A percentile compares a stretch with the other conserved stretches of the same genome.
Conservation (phyloP, 2,329 filamentous ascomycete species). For the Apiospora koreana region DNA sequence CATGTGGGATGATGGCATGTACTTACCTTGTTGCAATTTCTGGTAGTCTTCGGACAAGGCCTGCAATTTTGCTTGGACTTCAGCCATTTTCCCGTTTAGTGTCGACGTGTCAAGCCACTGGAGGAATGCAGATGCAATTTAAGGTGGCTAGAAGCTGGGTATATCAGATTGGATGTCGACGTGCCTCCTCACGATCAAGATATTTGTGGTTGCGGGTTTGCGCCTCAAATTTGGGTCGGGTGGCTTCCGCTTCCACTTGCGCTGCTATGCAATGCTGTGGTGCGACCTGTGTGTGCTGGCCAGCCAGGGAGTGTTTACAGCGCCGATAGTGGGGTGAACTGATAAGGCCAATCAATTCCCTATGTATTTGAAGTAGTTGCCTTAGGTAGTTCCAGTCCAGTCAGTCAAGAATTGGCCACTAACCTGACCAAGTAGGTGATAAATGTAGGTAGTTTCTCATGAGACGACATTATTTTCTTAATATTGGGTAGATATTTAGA, state of each 20-base stretch:
- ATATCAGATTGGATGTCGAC: no score
- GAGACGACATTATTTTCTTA: no score
- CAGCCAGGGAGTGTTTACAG: not conserved
- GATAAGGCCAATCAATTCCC: not conserved
- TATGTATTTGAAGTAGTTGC: no score
- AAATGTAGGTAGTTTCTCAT: no score
- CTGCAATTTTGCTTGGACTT: constrained; percentile 77
- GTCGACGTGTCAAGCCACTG: not conserved
- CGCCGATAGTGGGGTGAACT: not conserved
- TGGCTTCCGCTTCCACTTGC: not conserved
- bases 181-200: not conserved
- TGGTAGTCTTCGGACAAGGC: constrained; percentile 84
- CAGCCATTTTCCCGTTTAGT: constrained; percentile 56
- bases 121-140: no score
- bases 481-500: no score
- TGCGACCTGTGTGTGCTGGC: not conserved
- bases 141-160: no score
- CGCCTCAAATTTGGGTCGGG: no score
- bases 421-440: no score
- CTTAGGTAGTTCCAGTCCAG: no score
- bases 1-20: not conserved
- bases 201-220: no score
- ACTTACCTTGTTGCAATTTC: constrained; percentile 77
- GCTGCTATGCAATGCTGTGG: not conserved
- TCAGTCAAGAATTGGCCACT: no score